Base-by-base conservation (phyloP, 139 green algal species). In the Micromonas commoda region DNA sequence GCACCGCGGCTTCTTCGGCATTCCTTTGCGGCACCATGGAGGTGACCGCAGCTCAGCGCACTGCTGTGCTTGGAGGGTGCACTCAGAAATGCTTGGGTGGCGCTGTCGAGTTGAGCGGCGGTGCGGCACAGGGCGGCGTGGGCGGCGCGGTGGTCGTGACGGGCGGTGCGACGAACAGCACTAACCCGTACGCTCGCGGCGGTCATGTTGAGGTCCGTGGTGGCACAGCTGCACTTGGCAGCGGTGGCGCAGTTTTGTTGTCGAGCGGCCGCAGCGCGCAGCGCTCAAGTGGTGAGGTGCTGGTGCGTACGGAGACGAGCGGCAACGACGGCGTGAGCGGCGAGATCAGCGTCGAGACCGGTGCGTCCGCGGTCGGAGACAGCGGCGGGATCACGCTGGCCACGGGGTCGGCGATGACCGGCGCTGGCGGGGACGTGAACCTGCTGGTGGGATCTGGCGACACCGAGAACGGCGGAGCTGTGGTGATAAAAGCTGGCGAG, bases 391-490 rank as follows among this genome's bases (percentile, higher is more conserved):
- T 77, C 16, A 20, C 21, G 35, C 68, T 76, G 16, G 65, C 28
- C 31, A 76, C 68, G 19, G 68, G 68, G 20, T n/a, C 21, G 16
- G 32, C 68, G 13, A 29, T 31, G 13, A 63, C 21, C 23, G 68
- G 35, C n/a, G 16, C 37, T 61, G 38, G 71, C 9, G 71, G 71
- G 9, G 33, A 31, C 13, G 16, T 77, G n/a, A 67, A 13, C 23
- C 38, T 77, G 23, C 20, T 20, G 24, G 71, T 77, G 35, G 71
- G 71, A 6, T 19, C 51, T 68, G 71, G 71, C 35, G 51, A 77
- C 38, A 77, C 34, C 37, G 71, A 38, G 20, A 38, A 16, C 33
- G 71, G 71, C 16, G 71, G 71, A 13, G 24, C 26, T 31, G 38
- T 77, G 13, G 9, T 23, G 23, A n/a, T 77, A 20, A 23, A 29